These are phyloP conservation scores for Artomyces pyxidatus DNA, from an alignment of 768 basidiomycete genomes.

Conservation along the genomic window DNA sequence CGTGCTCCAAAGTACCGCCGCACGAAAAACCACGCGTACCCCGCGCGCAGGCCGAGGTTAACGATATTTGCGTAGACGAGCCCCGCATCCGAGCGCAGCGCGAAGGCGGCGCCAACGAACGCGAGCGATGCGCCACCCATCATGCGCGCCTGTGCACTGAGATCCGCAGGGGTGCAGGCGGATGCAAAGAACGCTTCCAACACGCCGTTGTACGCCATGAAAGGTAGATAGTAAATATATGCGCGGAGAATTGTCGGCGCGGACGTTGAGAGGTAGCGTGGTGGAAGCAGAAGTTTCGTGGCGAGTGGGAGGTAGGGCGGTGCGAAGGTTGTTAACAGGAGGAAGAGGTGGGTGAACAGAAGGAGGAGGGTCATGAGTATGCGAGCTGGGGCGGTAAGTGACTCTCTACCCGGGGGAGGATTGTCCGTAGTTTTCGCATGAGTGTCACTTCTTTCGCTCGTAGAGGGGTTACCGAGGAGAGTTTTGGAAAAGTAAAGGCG, in stretches of 20 bases:
- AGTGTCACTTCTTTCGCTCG: too few relatives aligned
- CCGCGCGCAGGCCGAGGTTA: constrained; percentile 55
- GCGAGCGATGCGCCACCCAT: constrained; percentile 70
- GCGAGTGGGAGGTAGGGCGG: constrained; percentile 67
- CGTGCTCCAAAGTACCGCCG: constrained; percentile 34
- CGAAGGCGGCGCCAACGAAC: constrained; percentile 51
- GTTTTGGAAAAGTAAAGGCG: constrained; percentile 82
- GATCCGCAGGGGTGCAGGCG: constrained; percentile 56
- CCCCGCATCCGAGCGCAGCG: constrained; percentile 47
- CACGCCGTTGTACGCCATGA: constrained; percentile 84
- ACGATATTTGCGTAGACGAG: constrained; percentile 72
- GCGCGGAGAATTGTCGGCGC: constrained; percentile 70
- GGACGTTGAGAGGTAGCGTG: constrained; percentile 62
- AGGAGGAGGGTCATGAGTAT: constrained; percentile 44
- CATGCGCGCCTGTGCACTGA: constrained; percentile 70
- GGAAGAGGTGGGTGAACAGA: constrained; percentile 60
- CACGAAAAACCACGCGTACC: constrained; percentile 48
- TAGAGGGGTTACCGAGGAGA: too few relatives aligned
- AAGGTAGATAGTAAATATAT: constrained; percentile 87
- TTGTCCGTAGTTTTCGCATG: constrained; percentile 4
- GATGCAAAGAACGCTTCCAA: constrained; percentile 88
- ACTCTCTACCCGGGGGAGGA: constrained; percentile 1
- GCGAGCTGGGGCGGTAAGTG: constrained; percentile 31
- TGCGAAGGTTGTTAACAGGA: constrained; percentile 69
- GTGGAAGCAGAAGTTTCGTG: constrained; percentile 63